Conservation (phyloP, 2,329 filamentous ascomycete species). For the Diaporthe sp. region DNA sequence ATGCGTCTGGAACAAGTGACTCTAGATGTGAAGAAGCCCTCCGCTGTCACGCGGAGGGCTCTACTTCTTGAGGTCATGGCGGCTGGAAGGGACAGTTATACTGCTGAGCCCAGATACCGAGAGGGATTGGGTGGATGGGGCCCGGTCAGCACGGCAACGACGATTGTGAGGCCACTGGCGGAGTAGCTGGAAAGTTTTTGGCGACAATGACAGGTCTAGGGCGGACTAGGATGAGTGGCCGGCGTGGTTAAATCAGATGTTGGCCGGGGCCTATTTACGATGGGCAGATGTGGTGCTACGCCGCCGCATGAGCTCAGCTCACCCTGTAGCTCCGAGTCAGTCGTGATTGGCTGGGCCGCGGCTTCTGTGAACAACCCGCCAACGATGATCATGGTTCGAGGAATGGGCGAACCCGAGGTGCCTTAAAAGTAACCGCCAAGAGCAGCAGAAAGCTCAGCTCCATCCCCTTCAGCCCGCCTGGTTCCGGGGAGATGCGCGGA, state of each 20-base stretch:
- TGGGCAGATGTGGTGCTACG: conserved; percentile 29
- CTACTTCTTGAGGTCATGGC: conserved; percentile 37
- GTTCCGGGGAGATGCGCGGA: background rate
- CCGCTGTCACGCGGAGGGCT: conserved; percentile 39
- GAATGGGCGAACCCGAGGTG: conserved; percentile 13
- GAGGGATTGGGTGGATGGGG: conserved; percentile 11
- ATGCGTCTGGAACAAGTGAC: conserved; percentile 23
- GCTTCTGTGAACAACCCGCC: background rate
- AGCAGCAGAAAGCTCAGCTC: background rate
- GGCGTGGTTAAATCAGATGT: conserved; percentile 25
- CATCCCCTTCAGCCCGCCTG: background rate
- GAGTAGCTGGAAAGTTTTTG: conserved; percentile 12
- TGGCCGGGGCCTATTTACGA: conserved; percentile 2
- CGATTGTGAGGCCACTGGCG: conserved; percentile 34
- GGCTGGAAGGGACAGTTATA: conserved; percentile 20
- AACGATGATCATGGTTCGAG: conserved; percentile 17
- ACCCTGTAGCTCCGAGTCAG: conserved; percentile 22
- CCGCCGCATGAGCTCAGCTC: conserved; percentile 22
- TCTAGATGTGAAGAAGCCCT: conserved; percentile 30
- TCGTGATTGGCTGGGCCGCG: conserved; percentile 11
- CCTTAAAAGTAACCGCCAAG: background rate
- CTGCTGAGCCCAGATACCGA: conserved; percentile 1
- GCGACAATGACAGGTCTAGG: conserved; percentile 15
- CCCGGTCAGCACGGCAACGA: conserved; percentile 14
- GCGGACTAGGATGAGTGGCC: conserved; percentile 3